Base-by-base conservation (phyloP, 176 grass and related monocot genomes). In the Typha latifolia region DNA sequence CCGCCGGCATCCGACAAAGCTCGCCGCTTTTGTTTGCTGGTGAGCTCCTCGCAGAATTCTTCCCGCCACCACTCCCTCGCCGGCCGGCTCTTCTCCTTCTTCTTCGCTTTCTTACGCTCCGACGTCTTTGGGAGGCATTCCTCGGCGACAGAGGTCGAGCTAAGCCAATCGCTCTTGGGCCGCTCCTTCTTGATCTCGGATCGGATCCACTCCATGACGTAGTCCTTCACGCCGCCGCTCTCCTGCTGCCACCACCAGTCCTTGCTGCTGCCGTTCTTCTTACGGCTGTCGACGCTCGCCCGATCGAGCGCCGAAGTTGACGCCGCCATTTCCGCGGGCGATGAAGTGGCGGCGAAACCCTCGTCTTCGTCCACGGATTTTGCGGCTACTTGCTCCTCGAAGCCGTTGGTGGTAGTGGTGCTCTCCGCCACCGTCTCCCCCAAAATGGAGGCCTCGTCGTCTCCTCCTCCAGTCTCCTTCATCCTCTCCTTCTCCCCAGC, bases 191-290 rank as follows among this genome's bases (percentile, higher is more conserved):
- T 93, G 77, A 93, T 99, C 74, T 99, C 94, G 0, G 81, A 99
- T 12, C 80, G 87, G 59, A 99, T 99, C 94, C 94, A 99, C 72
- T 99, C 94, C 94, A 93, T 90, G 20, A 99, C 89, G 79, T 93
- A 99, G 70, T 99, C 89, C 72, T 99, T 93, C 0, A 87, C 90
- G 6, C 81, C 78, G 14, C 74, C 78, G 48, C 84, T 89, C 70
- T 97, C 89, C 74, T 93, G 94, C 69, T 67, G 82, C 94, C 94
- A 90, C 94, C 94, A 99, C 94, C 94, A 90, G 72, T 99, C 94
- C 3, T 93, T 93, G 61, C 84, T 78, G 84, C 71, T 82, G 55
- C 67, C 62, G 5, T 48, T 34, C 49, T 79, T 76, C 26, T 66
- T 79, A 43, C 84, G 79, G 14, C 81, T 84, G 12, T 66, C 81